Evolutionary conservation across 768 basidiomycete species (phyloP).

Genomic region (Boletus edulis): DNA sequence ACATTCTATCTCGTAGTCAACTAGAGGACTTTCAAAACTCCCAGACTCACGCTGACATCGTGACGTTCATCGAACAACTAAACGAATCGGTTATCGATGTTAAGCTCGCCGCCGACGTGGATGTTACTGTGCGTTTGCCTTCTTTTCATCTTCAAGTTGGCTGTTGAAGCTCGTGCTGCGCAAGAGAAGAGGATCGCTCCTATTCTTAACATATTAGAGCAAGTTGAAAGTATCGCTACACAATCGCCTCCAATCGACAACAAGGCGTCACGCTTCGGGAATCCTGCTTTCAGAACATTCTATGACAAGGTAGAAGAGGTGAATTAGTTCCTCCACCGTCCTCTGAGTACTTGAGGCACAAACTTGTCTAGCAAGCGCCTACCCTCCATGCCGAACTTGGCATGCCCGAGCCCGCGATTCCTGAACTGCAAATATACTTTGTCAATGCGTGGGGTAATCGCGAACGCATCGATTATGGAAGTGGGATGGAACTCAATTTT

Average conservation of each 20-base stretch:
- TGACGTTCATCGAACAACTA: constrained; percentile 68
- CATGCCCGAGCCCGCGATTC: constrained; percentile 53
- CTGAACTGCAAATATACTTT: constrained; percentile 81
- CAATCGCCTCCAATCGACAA: constrained; percentile 87
- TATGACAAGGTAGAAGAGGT: constrained; percentile 81
- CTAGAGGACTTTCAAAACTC: constrained; percentile 81
- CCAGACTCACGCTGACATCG: constrained; percentile 61
- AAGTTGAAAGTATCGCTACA: constrained; percentile 62
- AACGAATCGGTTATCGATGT: constrained; percentile 74
- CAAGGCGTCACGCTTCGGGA: constrained; percentile 89
- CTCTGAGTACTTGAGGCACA: neutral
- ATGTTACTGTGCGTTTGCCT: constrained; percentile 54
- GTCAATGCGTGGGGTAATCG: constrained; percentile 89
- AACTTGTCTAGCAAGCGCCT: constrained; percentile 43
- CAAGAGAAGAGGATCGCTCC: constrained; percentile 56
- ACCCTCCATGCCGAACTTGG: constrained; percentile 60
- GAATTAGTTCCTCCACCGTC: constrained; percentile 11
- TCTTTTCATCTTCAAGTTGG: neutral
- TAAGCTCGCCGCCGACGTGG: constrained; percentile 67
- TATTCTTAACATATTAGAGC: constrained; percentile 62
- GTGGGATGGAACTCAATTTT: constrained; percentile 98
- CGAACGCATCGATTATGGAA: constrained; percentile 96
- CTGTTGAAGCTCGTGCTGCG: constrained; percentile 3
- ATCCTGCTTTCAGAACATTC: constrained; percentile 93
- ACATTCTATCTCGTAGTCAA: constrained; percentile 73